These are phyloP conservation scores for Mollisia scopiformis DNA, from an alignment of 2,329 filamentous ascomycete genomes.

Conservation along the genomic window DNA sequence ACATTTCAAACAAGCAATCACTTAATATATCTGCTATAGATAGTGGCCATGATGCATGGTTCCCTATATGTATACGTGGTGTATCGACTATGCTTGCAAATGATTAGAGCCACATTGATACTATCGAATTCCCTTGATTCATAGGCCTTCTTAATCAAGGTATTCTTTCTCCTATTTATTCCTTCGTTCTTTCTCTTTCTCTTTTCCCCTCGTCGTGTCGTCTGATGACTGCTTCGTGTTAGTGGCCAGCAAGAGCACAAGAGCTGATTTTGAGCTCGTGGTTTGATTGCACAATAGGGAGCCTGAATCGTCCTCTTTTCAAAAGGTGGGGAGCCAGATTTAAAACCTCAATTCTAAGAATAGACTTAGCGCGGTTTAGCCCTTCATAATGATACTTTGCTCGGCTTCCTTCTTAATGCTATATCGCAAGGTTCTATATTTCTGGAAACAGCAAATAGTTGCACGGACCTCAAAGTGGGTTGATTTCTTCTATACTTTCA, in stretches of 20 bases:
- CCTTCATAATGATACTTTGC: background rate
- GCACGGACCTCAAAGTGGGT: background rate
- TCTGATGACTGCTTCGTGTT: constrained; percentile 5
- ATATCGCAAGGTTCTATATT: constrained; percentile 1
- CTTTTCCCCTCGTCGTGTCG: constrained; percentile 7
- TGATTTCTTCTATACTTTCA: no score
- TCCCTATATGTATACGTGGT: constrained; percentile 18
- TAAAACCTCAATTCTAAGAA: constrained; percentile 15
- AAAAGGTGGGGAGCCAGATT: constrained; percentile 4
- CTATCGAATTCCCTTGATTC: constrained; percentile 17
- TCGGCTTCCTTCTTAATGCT: background rate
- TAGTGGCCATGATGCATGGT: constrained; percentile 10
- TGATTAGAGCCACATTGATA: constrained; percentile 17
- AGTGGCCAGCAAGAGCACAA: no score
- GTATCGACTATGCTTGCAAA: constrained; percentile 16
- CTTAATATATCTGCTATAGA: constrained; percentile 21
- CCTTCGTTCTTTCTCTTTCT: constrained; percentile 15
- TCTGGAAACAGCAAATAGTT: constrained; percentile 3
- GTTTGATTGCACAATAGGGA: no score
- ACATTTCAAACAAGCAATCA: background rate
- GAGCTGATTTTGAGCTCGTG: background rate
- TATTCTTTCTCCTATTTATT: constrained; percentile 19
- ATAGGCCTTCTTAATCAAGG: constrained; percentile 6
- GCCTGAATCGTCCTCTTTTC: constrained; percentile 8
- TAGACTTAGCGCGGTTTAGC: background rate